These are phyloP conservation scores for Carpinus viminea DNA, from an alignment of 306 rosid species.

Conservation along the genomic window DNA sequence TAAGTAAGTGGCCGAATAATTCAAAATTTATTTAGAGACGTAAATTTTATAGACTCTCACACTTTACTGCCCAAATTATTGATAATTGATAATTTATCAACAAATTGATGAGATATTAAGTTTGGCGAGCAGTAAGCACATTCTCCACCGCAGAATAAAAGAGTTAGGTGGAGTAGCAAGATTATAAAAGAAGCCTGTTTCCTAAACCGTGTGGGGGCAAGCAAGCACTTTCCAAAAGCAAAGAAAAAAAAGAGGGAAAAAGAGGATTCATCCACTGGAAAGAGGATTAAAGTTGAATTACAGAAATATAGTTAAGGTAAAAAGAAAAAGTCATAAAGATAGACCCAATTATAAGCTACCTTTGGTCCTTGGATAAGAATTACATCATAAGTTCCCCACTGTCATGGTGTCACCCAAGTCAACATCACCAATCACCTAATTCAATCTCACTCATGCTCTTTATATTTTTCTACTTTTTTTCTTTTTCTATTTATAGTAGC, in stretches of 20 bases:
- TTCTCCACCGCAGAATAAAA: too few relatives aligned
- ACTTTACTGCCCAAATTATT: too few relatives aligned
- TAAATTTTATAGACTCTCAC: too few relatives aligned
- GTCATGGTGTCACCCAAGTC: neutral
- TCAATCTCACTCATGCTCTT: too few relatives aligned
- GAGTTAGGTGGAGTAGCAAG: too few relatives aligned
- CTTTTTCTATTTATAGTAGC: too few relatives aligned
- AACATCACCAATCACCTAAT: neutral
- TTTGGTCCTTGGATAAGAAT: neutral
- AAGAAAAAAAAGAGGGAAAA: constrained; percentile 1
- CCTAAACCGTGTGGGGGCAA: constrained; percentile 19
- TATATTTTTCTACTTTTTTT: too few relatives aligned
- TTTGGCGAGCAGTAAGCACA: too few relatives aligned
- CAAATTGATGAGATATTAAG: too few relatives aligned
- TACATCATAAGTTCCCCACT: neutral
- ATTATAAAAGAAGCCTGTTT: constrained; percentile 12
- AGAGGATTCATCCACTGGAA: constrained; percentile 9
- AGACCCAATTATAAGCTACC: neutral
- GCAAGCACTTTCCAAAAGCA: constrained; percentile 13
- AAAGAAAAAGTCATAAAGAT: neutral
- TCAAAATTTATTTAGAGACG: too few relatives aligned
- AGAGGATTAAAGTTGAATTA: constrained; percentile 17
- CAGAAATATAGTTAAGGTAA: neutral
- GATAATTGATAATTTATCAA: too few relatives aligned
- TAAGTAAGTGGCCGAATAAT: too few relatives aligned